phyloP scores from a whole-genome alignment of 805 yeast genomes.

The Wickerhamomyces pijperi region DNA sequence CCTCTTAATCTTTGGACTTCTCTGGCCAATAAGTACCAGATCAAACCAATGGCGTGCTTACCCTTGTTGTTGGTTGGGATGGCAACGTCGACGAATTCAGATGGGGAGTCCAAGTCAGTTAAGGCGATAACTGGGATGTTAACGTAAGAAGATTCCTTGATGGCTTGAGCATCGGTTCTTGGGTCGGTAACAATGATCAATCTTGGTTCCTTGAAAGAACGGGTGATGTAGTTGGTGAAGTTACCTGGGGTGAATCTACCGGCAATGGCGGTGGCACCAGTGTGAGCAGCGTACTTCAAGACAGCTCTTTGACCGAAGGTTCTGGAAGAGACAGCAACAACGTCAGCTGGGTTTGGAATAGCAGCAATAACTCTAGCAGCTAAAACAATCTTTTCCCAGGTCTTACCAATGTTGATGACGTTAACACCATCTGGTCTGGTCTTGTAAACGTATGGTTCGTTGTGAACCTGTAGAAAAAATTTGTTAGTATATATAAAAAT shows the following conservation, averaged over 20 bases:
- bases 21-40: slow-evolving; percentile 99
- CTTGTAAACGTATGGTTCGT: slow-evolving; percentile 93
- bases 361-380: slow-evolving; percentile 99
- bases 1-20: slow-evolving; percentile 99
- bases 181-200: slow-evolving; percentile 98
- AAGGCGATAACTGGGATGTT: slow-evolving; percentile 99
- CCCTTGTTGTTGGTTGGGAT: slow-evolving; percentile 99
- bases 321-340: slow-evolving; percentile 98
- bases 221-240: slow-evolving; percentile 99
- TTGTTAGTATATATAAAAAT: slow-evolving; percentile 7
- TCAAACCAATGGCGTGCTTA: slow-evolving; percentile 98
- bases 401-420: slow-evolving; percentile 96
- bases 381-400: slow-evolving; percentile 99
- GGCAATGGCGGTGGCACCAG: slow-evolving; percentile 99
- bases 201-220: slow-evolving; percentile 99
- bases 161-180: slow-evolving; percentile 99
- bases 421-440: slow-evolving; percentile 99
- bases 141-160: slow-evolving; percentile 99
- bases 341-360: slow-evolving; percentile 96
- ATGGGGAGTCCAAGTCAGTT: slow-evolving; percentile 97
- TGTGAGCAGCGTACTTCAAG: slow-evolving; percentile 98
- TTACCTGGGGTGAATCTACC: slow-evolving; percentile 99
- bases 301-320: slow-evolving; percentile 99
- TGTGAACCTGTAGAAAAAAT: slow-evolving; percentile 57
- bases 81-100: slow-evolving; percentile 98